Evolutionary conservation across 2,329 filamentous ascomycete species (phyloP).

Genomic region (Fusarium ramigenum): DNA sequence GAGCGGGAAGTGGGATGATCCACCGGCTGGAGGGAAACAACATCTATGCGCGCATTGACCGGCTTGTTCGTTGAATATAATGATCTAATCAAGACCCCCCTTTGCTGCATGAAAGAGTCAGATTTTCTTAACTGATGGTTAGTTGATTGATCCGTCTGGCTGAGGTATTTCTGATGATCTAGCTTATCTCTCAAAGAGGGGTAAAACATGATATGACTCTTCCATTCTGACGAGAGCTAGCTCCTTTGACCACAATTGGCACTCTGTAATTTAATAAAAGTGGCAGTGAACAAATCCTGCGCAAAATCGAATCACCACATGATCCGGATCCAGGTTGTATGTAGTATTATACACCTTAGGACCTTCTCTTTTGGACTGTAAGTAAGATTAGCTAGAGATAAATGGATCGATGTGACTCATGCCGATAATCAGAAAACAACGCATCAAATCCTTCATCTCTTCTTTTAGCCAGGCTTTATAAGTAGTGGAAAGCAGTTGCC

Average conservation of each 20-base stretch:
- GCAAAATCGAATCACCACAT: fast-evolving
- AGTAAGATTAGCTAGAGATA: background rate
- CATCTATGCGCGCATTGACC: too few relatives aligned
- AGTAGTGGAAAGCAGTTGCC: fast-evolving
- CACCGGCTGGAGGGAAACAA: too few relatives aligned
- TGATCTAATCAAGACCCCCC: background rate
- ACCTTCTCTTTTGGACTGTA: background rate
- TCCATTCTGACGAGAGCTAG: background rate
- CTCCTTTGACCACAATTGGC: background rate
- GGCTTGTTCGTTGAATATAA: fast-evolving
- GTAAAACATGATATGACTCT: background rate
- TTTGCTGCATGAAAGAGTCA: too few relatives aligned
- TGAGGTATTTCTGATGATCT: too few relatives aligned
- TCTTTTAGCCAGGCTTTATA: fast-evolving
- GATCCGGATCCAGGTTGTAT: background rate
- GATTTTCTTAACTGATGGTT: background rate
- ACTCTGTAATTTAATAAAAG: background rate
- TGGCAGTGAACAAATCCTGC: background rate
- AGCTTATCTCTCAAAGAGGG: background rate
- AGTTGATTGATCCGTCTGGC: fast-evolving
- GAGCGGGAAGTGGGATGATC: background rate
- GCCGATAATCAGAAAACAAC: background rate
- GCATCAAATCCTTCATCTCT: fast-evolving
- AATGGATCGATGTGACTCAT: background rate
- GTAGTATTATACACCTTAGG: background rate